phyloP scores from a whole-genome alignment of 179 eudicot genomes.

The Nepenthes alata region DNA sequence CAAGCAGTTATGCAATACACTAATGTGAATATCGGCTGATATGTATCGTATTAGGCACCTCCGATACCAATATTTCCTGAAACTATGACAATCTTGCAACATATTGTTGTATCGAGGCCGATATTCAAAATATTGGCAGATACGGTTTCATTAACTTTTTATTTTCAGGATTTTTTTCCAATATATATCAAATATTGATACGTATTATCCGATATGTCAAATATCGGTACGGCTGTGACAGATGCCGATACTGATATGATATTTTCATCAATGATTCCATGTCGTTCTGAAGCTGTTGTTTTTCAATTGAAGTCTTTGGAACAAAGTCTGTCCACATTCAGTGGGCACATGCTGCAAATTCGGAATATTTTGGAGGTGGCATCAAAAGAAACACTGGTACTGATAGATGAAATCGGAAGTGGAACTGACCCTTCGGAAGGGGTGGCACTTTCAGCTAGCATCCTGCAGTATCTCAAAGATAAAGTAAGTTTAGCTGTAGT shows the following conservation, averaged over 20 bases:
- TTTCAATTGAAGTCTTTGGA: constrained; percentile 66
- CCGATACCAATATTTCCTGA: too few species aligned
- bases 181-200: too few species aligned
- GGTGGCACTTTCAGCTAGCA: constrained; percentile 79
- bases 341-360: constrained; percentile 76
- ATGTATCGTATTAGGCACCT: too few species aligned
- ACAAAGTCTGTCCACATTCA: constrained; percentile 90
- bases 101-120: too few species aligned
- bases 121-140: too few species aligned
- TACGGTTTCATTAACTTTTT: too few species aligned
- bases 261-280: background rate
- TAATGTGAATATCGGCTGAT: too few species aligned
- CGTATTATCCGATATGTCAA: too few species aligned
- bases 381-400: constrained; percentile 66
- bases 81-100: too few species aligned
- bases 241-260: too few species aligned
- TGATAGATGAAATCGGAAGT: constrained; percentile 88
- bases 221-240: too few species aligned
- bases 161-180: too few species aligned
- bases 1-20: background rate
- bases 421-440: constrained; percentile 99
- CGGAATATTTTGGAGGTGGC: constrained; percentile 69
- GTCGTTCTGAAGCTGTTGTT: constrained; percentile 18
- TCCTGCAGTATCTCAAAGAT: constrained; percentile 69
- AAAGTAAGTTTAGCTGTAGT: constrained; percentile 72